Evolutionary conservation across 495 filamentous ascomycete species (phyloP), one percentile per base, ranked within the genome.

Genomic region (Penicillium chermesinum): DNA sequence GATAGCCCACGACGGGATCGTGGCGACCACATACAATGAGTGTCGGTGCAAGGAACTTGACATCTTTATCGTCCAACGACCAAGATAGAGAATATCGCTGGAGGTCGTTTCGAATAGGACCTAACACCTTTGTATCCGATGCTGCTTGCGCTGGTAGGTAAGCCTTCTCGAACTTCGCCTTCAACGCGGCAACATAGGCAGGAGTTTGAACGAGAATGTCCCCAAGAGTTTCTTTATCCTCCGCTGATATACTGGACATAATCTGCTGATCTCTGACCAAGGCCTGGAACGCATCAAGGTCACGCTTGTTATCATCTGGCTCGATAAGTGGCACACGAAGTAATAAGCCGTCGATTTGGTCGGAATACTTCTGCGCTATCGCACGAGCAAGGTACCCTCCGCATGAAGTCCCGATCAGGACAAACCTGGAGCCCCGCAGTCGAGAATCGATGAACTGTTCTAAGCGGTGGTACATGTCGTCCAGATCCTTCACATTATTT

Each of bases 281-380:
- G 21, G 62, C 57, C 17, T 49, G 40, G 41, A 65, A 62, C 34
- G 46, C 14, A 46, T 65, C 62, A 14, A 62, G 49, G 48, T 65
- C 59, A 22, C 62, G 62, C 46, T 20, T 46, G 44, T 41, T 54
- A 22, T 65, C 46, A 14, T 50, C 40, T 52, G 62, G 58, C 38
- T 65, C 62, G 38, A 60, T 65, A 18, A 65, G 53, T 41, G 62
- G 62, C 6, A 65, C 62, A 19, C 62, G 62, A 9, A 65, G 38
- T 41, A 65, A 41, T 20, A 65, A 33, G 19, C 62, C 62, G 44
- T 62, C 59, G 38, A 65, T 56, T 46, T 62, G 62, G 1, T 52
- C 44, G 8, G 20, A 42, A 15, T 65, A 65, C 41, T 60, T 62
- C 35, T 56, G 62, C 25, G 59, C 62, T 36, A 65, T 45, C 7